phyloP scores from a whole-genome alignment of 23 red algal genomes.

The Gracilaria caudata region DNA sequence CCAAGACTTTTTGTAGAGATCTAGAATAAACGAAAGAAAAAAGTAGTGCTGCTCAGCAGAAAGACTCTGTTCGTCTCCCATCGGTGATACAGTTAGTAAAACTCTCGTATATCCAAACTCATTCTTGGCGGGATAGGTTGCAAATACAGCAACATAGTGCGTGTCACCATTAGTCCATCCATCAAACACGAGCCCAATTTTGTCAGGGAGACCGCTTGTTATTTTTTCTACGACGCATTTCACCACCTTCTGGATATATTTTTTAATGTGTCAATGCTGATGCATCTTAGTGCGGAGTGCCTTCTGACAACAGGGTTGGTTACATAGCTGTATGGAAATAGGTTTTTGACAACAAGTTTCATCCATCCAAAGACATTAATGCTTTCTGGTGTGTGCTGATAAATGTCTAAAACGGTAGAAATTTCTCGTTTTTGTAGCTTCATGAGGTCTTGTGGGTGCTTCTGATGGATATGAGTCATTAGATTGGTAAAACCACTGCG shows the following conservation, averaged over 20 bases:
- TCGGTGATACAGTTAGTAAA: not conserved
- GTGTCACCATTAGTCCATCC: constrained; percentile 8
- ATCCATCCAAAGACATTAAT: no score
- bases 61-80: not conserved
- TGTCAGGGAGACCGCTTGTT: not conserved
- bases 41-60: not conserved
- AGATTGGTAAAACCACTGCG: no score
- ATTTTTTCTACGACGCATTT: not conserved
- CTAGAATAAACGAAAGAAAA: not conserved
- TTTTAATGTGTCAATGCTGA: not conserved
- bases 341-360: no score
- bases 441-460: no score
- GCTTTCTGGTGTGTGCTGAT: no score
- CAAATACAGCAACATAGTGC: constrained; percentile 13
- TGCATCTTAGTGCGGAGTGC: no score
- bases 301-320: no score
- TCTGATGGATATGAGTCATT: no score
- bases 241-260: not conserved
- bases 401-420: no score
- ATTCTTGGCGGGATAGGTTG: not conserved
- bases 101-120: not conserved
- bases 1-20: not conserved
- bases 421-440: no score
- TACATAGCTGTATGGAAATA: no score
- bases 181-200: constrained; percentile 3